Evolutionary conservation across 805 yeast genomes (phyloP).

Genomic region (Saturnispora sanitii): DNA sequence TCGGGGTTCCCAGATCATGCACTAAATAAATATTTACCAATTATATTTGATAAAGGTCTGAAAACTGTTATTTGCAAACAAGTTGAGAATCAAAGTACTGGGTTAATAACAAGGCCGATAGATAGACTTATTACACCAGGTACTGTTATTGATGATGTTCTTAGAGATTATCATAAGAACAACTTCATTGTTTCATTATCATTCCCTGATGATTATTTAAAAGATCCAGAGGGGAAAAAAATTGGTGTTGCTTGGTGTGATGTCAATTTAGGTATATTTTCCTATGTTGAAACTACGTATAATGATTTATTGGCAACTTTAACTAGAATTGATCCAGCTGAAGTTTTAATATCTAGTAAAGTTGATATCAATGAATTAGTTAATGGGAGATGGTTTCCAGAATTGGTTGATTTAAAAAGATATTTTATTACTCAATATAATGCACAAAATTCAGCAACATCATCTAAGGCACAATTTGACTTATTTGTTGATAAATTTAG

Average conservation of each 20-base stretch:
- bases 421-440: conserved; percentile 50
- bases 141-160: conserved; percentile 78
- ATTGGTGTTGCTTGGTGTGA: conserved; percentile 87
- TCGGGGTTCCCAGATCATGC: conserved; percentile 83
- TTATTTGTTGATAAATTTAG: conserved; percentile 34
- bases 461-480: conserved; percentile 31
- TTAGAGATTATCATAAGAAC: conserved; percentile 61
- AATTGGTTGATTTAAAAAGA: conserved; percentile 46
- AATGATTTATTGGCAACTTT: conserved; percentile 60
- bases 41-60: conserved; percentile 56
- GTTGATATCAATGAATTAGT: conserved; percentile 31
- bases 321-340: conserved; percentile 72
- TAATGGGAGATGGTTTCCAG: conserved; percentile 46
- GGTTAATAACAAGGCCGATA: conserved; percentile 53
- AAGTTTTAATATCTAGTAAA: conserved; percentile 50
- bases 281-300: conserved; percentile 53
- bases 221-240: conserved; percentile 27
- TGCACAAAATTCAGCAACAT: conserved; percentile 20
- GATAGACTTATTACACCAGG: conserved; percentile 86
- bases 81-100: conserved; percentile 23
- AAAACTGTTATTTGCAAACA: conserved; percentile 85
- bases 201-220: conserved; percentile 41
- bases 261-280: conserved; percentile 71
- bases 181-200: conserved; percentile 61
- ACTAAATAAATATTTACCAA: conserved; percentile 61